Evolutionary conservation across 2,329 filamentous ascomycete species (phyloP).

Genomic region (Chrysoporthe puriensis): DNA sequence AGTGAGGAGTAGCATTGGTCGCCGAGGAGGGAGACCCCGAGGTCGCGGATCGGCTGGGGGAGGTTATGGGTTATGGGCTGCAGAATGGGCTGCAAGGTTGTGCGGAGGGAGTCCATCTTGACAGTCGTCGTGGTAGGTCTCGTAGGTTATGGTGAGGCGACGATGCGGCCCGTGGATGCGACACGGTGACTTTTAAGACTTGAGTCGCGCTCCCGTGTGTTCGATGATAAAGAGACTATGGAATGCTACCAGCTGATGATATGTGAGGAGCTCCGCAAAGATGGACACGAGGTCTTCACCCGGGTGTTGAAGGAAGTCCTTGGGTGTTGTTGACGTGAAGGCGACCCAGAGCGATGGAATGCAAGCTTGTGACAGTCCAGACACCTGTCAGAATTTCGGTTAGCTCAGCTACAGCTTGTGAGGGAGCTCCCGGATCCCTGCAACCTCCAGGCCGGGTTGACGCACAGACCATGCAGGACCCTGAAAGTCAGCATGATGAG

Average conservation of each 20-base stretch:
- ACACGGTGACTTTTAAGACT: neutral
- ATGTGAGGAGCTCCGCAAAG: neutral
- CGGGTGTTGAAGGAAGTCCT: neutral
- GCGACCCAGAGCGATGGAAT: neutral
- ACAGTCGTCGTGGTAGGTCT: neutral
- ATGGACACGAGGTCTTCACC: neutral
- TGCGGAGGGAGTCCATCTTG: conserved; percentile 64
- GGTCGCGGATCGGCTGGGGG: conserved; percentile 73
- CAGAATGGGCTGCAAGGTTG: conserved; percentile 68
- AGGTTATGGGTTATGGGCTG: conserved; percentile 74
- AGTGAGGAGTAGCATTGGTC: conserved; percentile 83
- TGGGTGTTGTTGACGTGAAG: neutral
- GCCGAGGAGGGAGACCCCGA: conserved; percentile 80
- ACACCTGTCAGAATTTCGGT: conserved; percentile 12
- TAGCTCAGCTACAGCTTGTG: neutral
- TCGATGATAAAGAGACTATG: neutral
- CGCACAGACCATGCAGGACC: neutral
- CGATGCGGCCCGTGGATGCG: neutral
- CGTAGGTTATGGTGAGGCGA: neutral
- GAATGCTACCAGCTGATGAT: neutral
- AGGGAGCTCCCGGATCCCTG: conserved; percentile 9
- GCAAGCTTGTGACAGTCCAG: conserved; percentile 14
- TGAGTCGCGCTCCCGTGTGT: neutral
- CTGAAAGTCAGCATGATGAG: neutral
- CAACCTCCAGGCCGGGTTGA: neutral